Conservation (phyloP, 164 flowering plant genomes). For the Chloranthus sessilifolius region DNA sequence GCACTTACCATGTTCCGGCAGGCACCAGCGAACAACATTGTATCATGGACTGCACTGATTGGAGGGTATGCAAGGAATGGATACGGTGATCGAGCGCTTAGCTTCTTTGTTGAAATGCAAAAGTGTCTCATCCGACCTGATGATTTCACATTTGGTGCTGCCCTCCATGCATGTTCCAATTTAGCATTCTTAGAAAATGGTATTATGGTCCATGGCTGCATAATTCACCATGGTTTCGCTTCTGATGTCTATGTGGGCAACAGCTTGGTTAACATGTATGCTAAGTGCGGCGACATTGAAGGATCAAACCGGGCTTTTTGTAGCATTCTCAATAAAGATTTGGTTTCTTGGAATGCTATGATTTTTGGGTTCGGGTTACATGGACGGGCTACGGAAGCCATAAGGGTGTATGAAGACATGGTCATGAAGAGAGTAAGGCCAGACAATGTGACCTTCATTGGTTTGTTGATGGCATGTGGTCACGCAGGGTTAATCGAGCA, state of each 20-base stretch:
- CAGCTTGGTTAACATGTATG: slow-evolving; percentile 68
- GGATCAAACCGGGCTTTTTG: slow-evolving; percentile 36
- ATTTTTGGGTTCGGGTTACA: slow-evolving; percentile 56
- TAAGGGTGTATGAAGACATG: slow-evolving; percentile 36
- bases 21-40: slow-evolving; percentile 44
- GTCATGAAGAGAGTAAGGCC: slow-evolving; percentile 28
- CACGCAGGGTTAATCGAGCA: slow-evolving; percentile 46
- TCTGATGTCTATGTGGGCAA: slow-evolving; percentile 51
- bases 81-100: slow-evolving; percentile 38
- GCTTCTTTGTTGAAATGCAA: slow-evolving; percentile 41
- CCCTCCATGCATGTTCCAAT: slow-evolving; percentile 62
- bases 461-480: slow-evolving; percentile 52
- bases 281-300: slow-evolving; percentile 58
- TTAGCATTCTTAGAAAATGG: slow-evolving; percentile 49
- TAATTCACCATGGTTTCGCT: slow-evolving; percentile 38
- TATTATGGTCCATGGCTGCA: slow-evolving; percentile 45
- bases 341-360: slow-evolving; percentile 72
- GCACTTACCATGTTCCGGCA: slow-evolving; percentile 39
- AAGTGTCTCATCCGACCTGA: slow-evolving; percentile 38
- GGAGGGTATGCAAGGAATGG: slow-evolving; percentile 57
- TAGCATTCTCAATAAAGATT: slow-evolving; percentile 27
- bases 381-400: slow-evolving; percentile 40
- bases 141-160: slow-evolving; percentile 54
- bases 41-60: slow-evolving; percentile 77
- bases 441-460: slow-evolving; percentile 53